Conservation (phyloP, 805 yeast genomes). For the Lachancea waltii region DNA sequence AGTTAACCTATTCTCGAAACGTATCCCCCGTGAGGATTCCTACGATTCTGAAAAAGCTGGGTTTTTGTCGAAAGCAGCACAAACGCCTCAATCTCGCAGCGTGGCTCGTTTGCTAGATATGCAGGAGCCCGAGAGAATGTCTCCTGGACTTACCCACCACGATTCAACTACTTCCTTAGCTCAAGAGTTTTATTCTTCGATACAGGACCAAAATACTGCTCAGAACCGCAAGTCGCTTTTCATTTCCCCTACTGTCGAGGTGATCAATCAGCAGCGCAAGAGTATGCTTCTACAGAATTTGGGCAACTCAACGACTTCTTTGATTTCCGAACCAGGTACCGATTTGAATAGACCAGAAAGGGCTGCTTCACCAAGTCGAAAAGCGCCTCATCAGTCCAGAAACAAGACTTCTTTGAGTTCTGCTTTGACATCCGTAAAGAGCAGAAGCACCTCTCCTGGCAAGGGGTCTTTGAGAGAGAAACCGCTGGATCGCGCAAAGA, state of each 20-base stretch:
- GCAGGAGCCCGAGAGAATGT: background rate
- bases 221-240: constrained; percentile 42
- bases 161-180: background rate
- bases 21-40: background rate
- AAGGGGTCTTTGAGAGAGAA: background rate
- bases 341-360: constrained; percentile 23
- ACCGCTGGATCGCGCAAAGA: constrained; percentile 10
- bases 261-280: constrained; percentile 43
- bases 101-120: constrained; percentile 7
- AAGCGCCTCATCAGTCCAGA: constrained; percentile 36
- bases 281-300: constrained; percentile 21
- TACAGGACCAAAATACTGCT: constrained; percentile 16
- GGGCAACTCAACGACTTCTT: constrained; percentile 14
- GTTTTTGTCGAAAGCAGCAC: constrained; percentile 1
- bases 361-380: constrained; percentile 30
- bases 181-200: constrained; percentile 9
- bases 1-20: no score
- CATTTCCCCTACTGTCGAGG: constrained; percentile 76
- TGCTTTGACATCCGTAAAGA: constrained; percentile 9
- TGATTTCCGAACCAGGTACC: constrained; percentile 11
- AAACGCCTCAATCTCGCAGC: constrained; percentile 5
- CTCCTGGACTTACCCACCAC: background rate
- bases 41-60: constrained; percentile 2
- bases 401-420: constrained; percentile 34
- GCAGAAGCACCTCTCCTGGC: constrained; percentile 4